Percentiles rank a stretch among this genome's conserved stretches.
Evolutionary conservation across 768 basidiomycete genomes (phyloP).

Genomic region (Hypholoma sublateritium): DNA sequence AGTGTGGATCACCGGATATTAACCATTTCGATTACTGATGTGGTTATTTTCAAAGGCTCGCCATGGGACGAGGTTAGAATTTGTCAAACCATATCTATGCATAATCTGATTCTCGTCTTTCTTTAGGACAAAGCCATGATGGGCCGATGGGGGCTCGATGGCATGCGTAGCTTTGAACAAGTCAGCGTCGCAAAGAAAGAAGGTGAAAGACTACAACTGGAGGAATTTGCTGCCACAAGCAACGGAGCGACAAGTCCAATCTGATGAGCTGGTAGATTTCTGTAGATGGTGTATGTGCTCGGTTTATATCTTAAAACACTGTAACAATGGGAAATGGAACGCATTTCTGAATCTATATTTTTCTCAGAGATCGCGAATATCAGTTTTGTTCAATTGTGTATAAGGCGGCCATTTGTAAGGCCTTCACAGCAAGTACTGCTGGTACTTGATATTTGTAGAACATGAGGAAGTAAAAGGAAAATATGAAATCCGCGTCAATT

Average conservation of each 20-base stretch:
- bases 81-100: no score
- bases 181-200: constrained; percentile 39
- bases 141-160: constrained; percentile 86
- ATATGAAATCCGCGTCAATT: neutral
- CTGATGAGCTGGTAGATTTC: neutral
- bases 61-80: constrained; percentile 86
- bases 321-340: no score
- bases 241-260: neutral
- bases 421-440: no score
- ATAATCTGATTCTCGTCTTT: constrained; percentile 9
- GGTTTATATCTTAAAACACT: no score
- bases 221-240: constrained; percentile 1
- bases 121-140: constrained; percentile 90
- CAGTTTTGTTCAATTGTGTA: no score
- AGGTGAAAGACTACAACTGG: constrained; percentile 14
- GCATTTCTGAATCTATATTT: no score
- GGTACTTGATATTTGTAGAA: neutral
- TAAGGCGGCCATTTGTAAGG: neutral
- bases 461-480: neutral
- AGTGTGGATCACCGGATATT: constrained; percentile 28
- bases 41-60: constrained; percentile 50
- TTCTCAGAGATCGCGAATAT: no score
- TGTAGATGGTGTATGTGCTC: neutral
- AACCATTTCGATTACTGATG: neutral
- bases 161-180: constrained; percentile 90